A percentile compares a stretch with the other conserved stretches of the same genome.
These are phyloP conservation scores for Trichoderma breve DNA, from an alignment of 2,329 filamentous ascomycete species.

Conservation along the genomic window DNA sequence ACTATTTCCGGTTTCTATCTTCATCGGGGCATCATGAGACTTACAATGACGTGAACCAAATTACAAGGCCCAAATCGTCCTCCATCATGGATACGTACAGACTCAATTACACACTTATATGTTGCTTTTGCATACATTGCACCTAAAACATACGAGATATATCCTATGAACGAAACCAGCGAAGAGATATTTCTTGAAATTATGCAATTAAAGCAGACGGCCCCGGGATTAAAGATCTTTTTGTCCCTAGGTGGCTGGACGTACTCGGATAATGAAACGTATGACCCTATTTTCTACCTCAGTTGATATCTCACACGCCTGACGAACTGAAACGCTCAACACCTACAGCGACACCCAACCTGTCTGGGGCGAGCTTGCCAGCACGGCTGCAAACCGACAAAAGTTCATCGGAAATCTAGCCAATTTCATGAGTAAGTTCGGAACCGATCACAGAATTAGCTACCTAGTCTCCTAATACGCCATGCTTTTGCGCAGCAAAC, in stretches of 20 bases:
- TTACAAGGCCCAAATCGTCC: background rate
- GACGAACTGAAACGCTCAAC: background rate
- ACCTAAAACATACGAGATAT: background rate
- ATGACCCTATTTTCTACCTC: background rate
- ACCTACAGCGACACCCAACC: background rate
- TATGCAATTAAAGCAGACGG: background rate
- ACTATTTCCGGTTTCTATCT: background rate
- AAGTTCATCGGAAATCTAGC: background rate
- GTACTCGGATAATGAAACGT: background rate
- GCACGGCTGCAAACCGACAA: background rate
- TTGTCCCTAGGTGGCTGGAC: background rate
- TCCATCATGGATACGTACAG: background rate
- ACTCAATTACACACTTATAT: background rate
- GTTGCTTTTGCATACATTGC: background rate
- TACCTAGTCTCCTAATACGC: background rate
- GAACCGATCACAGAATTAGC: background rate
- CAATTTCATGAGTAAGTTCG: background rate
- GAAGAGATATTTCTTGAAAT: background rate
- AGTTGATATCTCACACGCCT: background rate
- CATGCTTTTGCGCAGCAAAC: background rate
- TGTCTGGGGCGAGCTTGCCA: background rate
- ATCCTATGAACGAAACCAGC: background rate
- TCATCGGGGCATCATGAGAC: background rate
- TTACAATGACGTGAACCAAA: background rate
- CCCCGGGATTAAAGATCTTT: background rate